Percentiles rank a stretch among this genome's conserved stretches.
Evolutionary conservation across 306 rosid species (phyloP).

Genomic region (Coriaria nepalensis): DNA sequence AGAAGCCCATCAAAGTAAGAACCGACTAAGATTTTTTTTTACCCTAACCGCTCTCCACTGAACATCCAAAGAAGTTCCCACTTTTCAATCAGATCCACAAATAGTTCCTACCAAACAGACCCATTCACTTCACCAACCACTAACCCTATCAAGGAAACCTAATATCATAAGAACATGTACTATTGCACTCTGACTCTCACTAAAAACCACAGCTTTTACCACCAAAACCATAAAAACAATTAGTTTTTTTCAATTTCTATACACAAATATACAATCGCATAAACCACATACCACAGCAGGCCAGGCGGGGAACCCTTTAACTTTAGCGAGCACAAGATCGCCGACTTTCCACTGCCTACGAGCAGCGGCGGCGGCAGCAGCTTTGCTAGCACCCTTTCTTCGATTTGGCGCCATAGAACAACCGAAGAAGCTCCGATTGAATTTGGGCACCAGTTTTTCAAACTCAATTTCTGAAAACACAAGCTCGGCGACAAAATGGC

Average conservation of each 20-base stretch:
- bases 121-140: constrained; percentile 10
- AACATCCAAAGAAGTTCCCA: background rate
- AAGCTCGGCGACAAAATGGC: constrained; percentile 24
- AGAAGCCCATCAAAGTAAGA: too few species aligned
- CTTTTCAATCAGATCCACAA: constrained; percentile 23
- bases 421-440: constrained; percentile 21
- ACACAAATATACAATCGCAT: background rate
- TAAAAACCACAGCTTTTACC: background rate
- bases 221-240: background rate
- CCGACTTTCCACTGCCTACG: constrained; percentile 90
- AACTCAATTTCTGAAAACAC: constrained; percentile 19
- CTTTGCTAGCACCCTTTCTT: constrained; percentile 56
- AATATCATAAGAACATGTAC: constrained; percentile 19
- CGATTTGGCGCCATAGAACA: constrained; percentile 76
- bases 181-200: constrained; percentile 19
- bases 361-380: constrained; percentile 74
- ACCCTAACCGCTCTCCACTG: background rate
- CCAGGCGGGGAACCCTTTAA: constrained; percentile 97
- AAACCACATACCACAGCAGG: constrained; percentile 66
- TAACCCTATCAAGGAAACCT: background rate
- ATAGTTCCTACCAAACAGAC: constrained; percentile 2
- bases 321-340: constrained; percentile 93
- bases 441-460: constrained; percentile 20
- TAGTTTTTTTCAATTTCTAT: background rate
- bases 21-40: too few species aligned